Base-by-base conservation (phyloP, 2,329 filamentous ascomycete species). In the Pestalotiopsis sp. region DNA sequence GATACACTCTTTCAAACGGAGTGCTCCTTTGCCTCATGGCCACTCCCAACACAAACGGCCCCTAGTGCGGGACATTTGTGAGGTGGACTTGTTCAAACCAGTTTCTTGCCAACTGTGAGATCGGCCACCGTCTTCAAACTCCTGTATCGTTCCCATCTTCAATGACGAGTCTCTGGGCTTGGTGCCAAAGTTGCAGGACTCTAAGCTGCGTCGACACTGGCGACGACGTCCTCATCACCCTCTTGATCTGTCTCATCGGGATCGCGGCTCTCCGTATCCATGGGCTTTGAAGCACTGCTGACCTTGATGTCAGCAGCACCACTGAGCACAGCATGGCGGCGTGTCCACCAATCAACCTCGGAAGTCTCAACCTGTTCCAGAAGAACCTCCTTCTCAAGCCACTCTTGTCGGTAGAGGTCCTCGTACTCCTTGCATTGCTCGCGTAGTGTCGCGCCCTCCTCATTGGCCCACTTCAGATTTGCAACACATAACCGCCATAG, bases 361-460 rank as follows among this genome's bases (percentile, higher is more conserved):
- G 84, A 86, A 74, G 86, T 80, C 73, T 94, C 86, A 39, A 92
- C 86, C 76, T 94, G 93, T 68, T 93, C 89, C n/a, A 96, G 80
- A 20, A 95, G 80, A 38, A 93, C 86, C 80, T 96, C 93, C 80
- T 95, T 95, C 80, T 93, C 90, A 14, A 89, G 82, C 93, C 93
- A 96, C 77, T 94, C 92, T 71, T 89, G 85, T 77, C 89, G 89
- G 79, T 92, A 90, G 13, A 85, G 75, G 45, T 88, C 87, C 78
- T 95, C 92, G 78, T 92, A 86, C 58, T 83, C 82, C 71, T 90
- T 89, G 72, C 90, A 89, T 78, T 94, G 90, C 67, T 83, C 84
- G 73, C 86, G 87, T 65, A 96, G 83, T 52, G 84, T 80, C 66
- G 92, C 89, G 68, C 85, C 84, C 65, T 95, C 91, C 69, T 89